phyloP scores from a whole-genome alignment of 192 early-diverging fungal genomes.

The Chytriomyces confervae region DNA sequence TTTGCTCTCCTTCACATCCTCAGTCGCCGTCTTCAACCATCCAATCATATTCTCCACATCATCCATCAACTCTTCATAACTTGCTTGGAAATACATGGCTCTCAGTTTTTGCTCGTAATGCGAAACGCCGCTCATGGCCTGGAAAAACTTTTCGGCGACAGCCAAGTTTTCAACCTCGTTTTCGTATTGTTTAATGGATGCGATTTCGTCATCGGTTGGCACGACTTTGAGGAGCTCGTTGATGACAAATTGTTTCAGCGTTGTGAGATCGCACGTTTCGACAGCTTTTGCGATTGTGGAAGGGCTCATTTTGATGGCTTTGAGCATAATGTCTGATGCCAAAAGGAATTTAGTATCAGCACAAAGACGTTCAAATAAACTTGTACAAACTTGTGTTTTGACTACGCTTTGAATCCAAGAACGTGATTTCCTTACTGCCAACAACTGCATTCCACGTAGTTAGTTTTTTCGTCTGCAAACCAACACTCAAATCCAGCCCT shows the following conservation, averaged over 20 bases:
- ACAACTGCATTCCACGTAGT: neutral
- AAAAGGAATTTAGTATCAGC: neutral
- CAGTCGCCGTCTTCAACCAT: slow-evolving; percentile 43
- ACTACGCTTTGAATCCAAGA: slow-evolving; percentile 56
- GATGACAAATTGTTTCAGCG: slow-evolving; percentile 44
- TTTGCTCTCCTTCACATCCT: slow-evolving; percentile 50
- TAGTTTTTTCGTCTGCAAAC: neutral
- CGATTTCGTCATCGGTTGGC: slow-evolving; percentile 56
- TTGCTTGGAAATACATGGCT: slow-evolving; percentile 53
- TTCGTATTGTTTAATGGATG: slow-evolving; percentile 48
- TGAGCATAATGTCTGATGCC: slow-evolving; percentile 49
- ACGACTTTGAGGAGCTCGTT: slow-evolving; percentile 55
- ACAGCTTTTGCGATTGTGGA: slow-evolving; percentile 47
- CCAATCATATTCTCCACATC: slow-evolving; percentile 52
- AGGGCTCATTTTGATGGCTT: slow-evolving; percentile 55
- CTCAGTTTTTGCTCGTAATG: slow-evolving; percentile 53
- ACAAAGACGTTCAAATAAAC: neutral
- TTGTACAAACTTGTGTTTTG: slow-evolving; percentile 45
- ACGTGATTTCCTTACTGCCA: slow-evolving; percentile 48
- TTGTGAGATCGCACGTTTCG: slow-evolving; percentile 38
- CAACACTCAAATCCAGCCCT: neutral
- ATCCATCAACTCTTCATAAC: slow-evolving; percentile 50
- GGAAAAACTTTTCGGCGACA: slow-evolving; percentile 54
- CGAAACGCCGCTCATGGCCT: slow-evolving; percentile 49
- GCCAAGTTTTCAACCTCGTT: slow-evolving; percentile 49